Conservation (phyloP, 257 asterid genomes). For the Marsdenia floribunda region DNA sequence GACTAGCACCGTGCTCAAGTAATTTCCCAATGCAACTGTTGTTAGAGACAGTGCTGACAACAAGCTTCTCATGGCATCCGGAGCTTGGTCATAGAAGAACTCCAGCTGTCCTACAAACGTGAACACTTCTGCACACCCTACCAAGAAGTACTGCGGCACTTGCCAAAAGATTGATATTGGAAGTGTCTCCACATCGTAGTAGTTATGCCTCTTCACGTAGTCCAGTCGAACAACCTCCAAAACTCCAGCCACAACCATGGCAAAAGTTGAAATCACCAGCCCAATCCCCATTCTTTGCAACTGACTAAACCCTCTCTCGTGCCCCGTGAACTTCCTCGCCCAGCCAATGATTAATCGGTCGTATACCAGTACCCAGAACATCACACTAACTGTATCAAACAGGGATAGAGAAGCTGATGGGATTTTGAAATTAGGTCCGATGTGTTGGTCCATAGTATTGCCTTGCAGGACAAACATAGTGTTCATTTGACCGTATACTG, state of each 20-base stretch:
- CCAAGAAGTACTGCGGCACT: conserved; percentile 70
- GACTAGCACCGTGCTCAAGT: conserved; percentile 54
- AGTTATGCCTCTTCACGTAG: conserved; percentile 37
- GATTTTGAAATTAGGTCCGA: conserved; percentile 66
- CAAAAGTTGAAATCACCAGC: conserved; percentile 37
- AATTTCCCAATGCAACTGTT: conserved; percentile 64
- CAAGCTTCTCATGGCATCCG: conserved; percentile 80
- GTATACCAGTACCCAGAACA: conserved; percentile 64
- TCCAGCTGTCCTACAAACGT: conserved; percentile 75
- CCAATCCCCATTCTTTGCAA: conserved; percentile 81
- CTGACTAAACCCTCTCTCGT: conserved; percentile 70
- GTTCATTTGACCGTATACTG: conserved; percentile 82
- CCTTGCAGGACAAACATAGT: conserved; percentile 91
- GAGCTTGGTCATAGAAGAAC: conserved; percentile 88
- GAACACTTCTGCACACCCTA: conserved; percentile 84
- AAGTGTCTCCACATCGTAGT: conserved; percentile 43
- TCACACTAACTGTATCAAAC: conserved; percentile 73
- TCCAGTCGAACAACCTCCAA: conserved; percentile 59
- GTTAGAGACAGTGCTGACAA: conserved; percentile 70
- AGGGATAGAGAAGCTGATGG: conserved; percentile 79
- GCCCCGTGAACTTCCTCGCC: conserved; percentile 51
- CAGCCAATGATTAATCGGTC: conserved; percentile 42
- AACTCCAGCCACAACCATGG: conserved; percentile 61
- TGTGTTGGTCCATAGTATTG: conserved; percentile 59
- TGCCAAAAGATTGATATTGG: conserved; percentile 90